Conservation (phyloP, 2,329 filamentous ascomycete species). For the Colletotrichum sp. region DNA sequence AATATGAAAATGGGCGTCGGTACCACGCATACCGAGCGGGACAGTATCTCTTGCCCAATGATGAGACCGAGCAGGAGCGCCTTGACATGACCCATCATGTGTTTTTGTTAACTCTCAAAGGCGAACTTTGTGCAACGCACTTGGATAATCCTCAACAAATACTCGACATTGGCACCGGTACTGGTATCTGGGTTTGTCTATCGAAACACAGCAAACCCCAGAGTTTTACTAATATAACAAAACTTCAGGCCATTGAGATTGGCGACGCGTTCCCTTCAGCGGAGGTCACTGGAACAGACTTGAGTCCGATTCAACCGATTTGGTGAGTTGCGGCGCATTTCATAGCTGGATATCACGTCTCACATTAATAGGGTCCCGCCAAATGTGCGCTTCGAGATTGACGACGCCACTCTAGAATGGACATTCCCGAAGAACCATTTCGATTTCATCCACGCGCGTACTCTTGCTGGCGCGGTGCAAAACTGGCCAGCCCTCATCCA, state of each 20-base stretch:
- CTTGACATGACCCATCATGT: slow-evolving; percentile 43
- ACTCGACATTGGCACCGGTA: slow-evolving; percentile 49
- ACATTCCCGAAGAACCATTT: slow-evolving; percentile 30
- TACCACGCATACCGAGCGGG: slow-evolving; percentile 53
- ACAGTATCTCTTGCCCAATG: slow-evolving; percentile 48
- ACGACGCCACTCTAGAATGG: slow-evolving; percentile 29
- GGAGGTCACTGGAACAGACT: slow-evolving; percentile 29
- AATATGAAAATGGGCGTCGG: slow-evolving; percentile 47
- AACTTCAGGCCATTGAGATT: slow-evolving; percentile 61
- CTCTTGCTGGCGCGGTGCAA: slow-evolving; percentile 29
- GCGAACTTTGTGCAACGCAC: slow-evolving; percentile 38
- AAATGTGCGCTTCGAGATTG: slow-evolving; percentile 30
- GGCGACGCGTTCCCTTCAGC: slow-evolving; percentile 65
- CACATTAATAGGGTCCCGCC: slow-evolving; percentile 19
- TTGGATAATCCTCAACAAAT: slow-evolving; percentile 42
- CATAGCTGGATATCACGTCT: not conserved
- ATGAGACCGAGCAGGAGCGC: slow-evolving; percentile 44
- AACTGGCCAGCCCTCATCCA: slow-evolving; percentile 31
- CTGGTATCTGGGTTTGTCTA: slow-evolving; percentile 54
- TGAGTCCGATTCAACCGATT: slow-evolving; percentile 27
- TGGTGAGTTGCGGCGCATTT: slow-evolving; percentile 13
- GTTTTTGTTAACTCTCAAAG: slow-evolving; percentile 35
- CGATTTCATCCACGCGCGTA: slow-evolving; percentile 37
- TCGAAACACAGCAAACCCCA: not conserved
- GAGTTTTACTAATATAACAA: slow-evolving; percentile 21